These are phyloP conservation scores for Thelephora aurantiotincta DNA, from an alignment of 768 basidiomycete genomes.

Conservation along the genomic window DNA sequence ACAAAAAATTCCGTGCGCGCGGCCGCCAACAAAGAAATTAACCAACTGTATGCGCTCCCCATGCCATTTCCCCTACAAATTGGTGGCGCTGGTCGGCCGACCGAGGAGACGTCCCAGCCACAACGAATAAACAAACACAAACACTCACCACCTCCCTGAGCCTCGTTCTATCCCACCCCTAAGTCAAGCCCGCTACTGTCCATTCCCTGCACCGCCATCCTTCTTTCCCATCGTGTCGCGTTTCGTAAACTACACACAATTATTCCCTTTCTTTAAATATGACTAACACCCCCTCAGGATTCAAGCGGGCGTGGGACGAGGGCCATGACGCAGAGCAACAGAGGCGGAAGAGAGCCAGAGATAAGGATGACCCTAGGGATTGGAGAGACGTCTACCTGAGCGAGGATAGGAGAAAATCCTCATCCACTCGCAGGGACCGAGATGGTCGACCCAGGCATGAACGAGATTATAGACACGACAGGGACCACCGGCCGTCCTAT, in stretches of 20 bases:
- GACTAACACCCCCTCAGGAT: constrained; percentile 78
- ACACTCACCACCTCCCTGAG: neutral
- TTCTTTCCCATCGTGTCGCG: constrained; percentile 62
- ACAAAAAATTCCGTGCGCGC: no score
- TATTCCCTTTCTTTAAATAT: constrained; percentile 23
- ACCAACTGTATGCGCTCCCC: no score
- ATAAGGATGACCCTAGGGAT: constrained; percentile 39
- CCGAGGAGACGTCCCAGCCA: neutral
- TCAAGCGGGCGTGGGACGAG: constrained; percentile 68
- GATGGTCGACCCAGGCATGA: constrained; percentile 17
- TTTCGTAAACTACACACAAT: constrained; percentile 48
- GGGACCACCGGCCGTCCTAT: constrained; percentile 4
- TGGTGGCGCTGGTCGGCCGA: no score
- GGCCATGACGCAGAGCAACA: constrained; percentile 25
- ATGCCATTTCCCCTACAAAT: no score
- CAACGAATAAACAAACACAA: neutral
- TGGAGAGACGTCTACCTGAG: constrained; percentile 60
- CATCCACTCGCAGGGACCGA: constrained; percentile 20
- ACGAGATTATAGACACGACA: constrained; percentile 9
- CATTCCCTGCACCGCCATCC: neutral
- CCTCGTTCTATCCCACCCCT: neutral
- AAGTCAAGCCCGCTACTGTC: neutral
- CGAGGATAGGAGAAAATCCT: constrained; percentile 16
- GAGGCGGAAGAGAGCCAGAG: constrained; percentile 40
- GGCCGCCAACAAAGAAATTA: no score